Evolutionary conservation across 768 basidiomycete genomes (phyloP).

Genomic region (Mrakia blollopis): DNA sequence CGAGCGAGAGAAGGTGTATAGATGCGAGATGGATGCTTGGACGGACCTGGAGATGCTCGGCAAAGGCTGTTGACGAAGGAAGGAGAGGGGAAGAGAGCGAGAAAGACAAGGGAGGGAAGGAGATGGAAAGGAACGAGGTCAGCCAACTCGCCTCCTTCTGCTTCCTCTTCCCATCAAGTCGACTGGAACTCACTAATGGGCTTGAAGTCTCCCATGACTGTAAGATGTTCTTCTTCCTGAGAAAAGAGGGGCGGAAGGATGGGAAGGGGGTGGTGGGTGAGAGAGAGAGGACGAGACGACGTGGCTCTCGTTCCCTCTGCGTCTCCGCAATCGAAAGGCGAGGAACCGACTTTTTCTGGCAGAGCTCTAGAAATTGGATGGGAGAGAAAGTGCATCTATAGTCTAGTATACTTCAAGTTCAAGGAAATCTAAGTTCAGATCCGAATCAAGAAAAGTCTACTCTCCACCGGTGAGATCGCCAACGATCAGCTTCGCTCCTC

Average conservation of each 20-base stretch:
- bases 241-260: constrained; percentile 10
- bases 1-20: background rate
- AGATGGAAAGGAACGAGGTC: background rate
- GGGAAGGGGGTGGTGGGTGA: background rate
- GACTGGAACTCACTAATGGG: constrained; percentile 40
- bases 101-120: background rate
- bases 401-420: background rate
- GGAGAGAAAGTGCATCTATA: background rate
- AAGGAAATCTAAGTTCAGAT: too few species aligned
- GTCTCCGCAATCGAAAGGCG: background rate
- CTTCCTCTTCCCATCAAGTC: background rate
- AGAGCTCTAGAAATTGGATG: background rate
- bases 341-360: background rate
- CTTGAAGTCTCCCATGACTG: constrained; percentile 42
- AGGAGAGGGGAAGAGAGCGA: background rate
- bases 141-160: background rate
- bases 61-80: constrained; percentile 37
- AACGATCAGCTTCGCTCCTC: constrained; percentile 3
- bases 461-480: constrained; percentile 21
- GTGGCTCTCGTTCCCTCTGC: background rate
- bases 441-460: background rate
- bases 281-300: background rate
- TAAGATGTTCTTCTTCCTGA: constrained; percentile 19
- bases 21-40: constrained; percentile 1
- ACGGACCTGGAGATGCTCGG: constrained; percentile 48